Conservation (phyloP, 345 rosid species). For the Kandelia obovata region DNA sequence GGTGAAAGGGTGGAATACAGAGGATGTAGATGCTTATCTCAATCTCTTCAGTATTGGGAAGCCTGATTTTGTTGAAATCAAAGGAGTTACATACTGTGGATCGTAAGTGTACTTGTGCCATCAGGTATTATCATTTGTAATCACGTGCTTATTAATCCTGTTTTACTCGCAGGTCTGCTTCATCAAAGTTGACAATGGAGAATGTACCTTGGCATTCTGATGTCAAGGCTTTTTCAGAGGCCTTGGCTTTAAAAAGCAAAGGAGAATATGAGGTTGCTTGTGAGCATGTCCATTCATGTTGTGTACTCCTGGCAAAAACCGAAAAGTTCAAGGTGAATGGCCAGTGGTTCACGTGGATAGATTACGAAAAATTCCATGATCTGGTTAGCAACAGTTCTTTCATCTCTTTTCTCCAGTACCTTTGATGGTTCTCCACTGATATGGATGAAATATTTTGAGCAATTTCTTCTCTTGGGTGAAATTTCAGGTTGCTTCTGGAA, state of each 20-base stretch:
- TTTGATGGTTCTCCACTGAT: not conserved
- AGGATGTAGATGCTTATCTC: slow-evolving; percentile 80
- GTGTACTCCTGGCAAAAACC: slow-evolving; percentile 86
- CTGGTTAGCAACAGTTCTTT: slow-evolving; percentile 47
- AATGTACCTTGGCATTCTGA: slow-evolving; percentile 97
- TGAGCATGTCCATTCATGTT: slow-evolving; percentile 91
- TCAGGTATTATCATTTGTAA: slow-evolving; percentile 1
- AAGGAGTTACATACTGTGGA: slow-evolving; percentile 97
- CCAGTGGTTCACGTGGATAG: slow-evolving; percentile 94
- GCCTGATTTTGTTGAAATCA: slow-evolving; percentile 96
- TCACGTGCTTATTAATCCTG: not conserved
- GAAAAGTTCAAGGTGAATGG: slow-evolving; percentile 81
- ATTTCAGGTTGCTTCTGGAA: slow-evolving; percentile 75
- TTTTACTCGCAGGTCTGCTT: slow-evolving; percentile 55
- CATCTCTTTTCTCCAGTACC: not conserved
- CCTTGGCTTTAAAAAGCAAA: slow-evolving; percentile 60
- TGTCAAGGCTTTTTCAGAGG: slow-evolving; percentile 89
- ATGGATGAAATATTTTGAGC: not conserved
- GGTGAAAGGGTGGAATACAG: slow-evolving; percentile 96
- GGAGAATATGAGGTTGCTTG: slow-evolving; percentile 97
- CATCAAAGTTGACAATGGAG: slow-evolving; percentile 96
- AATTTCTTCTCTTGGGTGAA: slow-evolving; percentile 2
- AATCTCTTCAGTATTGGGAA: slow-evolving; percentile 79
- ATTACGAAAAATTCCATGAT: slow-evolving; percentile 91
- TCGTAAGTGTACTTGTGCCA: slow-evolving; percentile 43